Evolutionary conservation across 1,284 basidiomycete species (phyloP).

Genomic region (Rhodotorula sp.): DNA sequence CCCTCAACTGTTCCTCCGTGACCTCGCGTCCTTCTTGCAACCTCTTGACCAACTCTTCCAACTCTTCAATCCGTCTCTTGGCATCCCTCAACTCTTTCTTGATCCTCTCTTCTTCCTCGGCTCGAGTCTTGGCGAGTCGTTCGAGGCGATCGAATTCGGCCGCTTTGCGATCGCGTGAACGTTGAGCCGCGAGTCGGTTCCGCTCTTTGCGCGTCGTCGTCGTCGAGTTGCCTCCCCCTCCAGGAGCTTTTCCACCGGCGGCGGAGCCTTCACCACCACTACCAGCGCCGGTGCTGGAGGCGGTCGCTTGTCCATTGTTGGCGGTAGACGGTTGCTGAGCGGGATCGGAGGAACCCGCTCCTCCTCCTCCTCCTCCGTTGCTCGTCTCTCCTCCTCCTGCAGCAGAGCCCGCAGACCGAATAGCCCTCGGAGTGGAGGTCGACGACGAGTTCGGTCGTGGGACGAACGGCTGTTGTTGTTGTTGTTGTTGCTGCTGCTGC

Average conservation of each 20-base stretch:
- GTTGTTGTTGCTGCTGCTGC: neutral
- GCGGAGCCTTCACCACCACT: neutral
- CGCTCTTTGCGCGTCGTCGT: constrained; percentile 26
- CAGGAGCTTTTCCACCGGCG: neutral
- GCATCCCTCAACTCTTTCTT: neutral
- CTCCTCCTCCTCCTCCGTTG: neutral
- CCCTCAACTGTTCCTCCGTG: no score
- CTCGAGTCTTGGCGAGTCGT: constrained; percentile 1
- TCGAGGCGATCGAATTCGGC: constrained; percentile 9
- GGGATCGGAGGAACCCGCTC: neutral
- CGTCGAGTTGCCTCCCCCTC: neutral
- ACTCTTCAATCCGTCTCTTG: neutral
- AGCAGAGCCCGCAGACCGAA: no score
- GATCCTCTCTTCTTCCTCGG: constrained; percentile 3
- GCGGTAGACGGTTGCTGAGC: neutral
- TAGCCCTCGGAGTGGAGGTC: no score
- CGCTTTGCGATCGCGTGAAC: constrained; percentile 23
- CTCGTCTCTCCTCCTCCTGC: neutral
- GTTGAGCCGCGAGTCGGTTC: constrained; percentile 31
- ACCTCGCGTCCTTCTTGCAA: no score
- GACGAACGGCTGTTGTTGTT: no score
- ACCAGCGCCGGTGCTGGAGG: neutral
- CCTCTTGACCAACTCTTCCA: constrained; percentile 2
- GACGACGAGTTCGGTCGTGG: neutral
- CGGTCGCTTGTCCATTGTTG: neutral